Conservation (phyloP, 352 stramenopile species). For the Phytophthora crassamura region DNA sequence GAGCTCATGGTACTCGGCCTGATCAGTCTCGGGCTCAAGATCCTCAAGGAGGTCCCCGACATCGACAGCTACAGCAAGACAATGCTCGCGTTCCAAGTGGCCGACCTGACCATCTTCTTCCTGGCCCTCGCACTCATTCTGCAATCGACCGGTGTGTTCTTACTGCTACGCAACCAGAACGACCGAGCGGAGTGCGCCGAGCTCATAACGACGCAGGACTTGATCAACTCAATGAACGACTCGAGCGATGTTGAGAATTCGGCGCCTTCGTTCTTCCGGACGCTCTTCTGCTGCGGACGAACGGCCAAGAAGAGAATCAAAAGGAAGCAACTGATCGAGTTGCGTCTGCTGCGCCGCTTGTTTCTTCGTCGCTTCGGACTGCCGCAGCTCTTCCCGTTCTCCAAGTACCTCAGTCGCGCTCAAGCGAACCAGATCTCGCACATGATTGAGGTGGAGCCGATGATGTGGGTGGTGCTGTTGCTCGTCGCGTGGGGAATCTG, state of each 20-base stretch:
- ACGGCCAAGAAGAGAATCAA: conserved; percentile 19
- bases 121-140: conserved; percentile 59
- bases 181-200: conserved; percentile 46
- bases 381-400: conserved; percentile 63
- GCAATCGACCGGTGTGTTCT: conserved; percentile 52
- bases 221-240: conserved; percentile 21
- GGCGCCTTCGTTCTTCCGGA: conserved; percentile 20
- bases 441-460: conserved; percentile 75
- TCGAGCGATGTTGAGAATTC: conserved; percentile 4
- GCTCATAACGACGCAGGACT: conserved; percentile 46
- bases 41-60: conserved; percentile 47
- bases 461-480: conserved; percentile 62
- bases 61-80: conserved; percentile 44
- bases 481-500: conserved; percentile 45
- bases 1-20: conserved; percentile 69
- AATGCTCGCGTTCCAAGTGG: conserved; percentile 58
- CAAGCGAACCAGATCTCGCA: conserved; percentile 79
- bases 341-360: conserved; percentile 48
- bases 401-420: conserved; percentile 74
- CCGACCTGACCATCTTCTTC: conserved; percentile 66
- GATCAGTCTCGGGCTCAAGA: conserved; percentile 62
- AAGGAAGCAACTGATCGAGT: conserved; percentile 32
- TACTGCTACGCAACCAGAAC: conserved; percentile 51
- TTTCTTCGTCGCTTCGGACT: conserved; percentile 51
- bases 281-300: conserved; percentile 22